These are phyloP conservation scores for Pyrus pyrifolia DNA, from an alignment of 306 rosid species.

Conservation along the genomic window DNA sequence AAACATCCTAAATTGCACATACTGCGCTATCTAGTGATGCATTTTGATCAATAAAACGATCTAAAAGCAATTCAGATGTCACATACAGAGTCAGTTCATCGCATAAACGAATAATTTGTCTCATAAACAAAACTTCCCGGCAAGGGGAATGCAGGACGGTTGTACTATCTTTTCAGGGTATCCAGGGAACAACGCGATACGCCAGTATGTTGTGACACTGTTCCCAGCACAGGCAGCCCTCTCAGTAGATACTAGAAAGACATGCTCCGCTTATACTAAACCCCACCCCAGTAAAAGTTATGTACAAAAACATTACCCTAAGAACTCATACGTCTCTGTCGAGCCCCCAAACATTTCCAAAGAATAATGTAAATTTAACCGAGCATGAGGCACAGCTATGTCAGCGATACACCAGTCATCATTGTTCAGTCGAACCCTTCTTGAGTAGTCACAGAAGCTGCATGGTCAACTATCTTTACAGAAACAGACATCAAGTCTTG, in stretches of 20 bases:
- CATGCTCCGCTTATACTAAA: constrained; percentile 33
- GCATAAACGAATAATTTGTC: constrained; percentile 32
- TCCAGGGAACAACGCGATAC: constrained; percentile 32
- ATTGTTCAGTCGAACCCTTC: constrained; percentile 27
- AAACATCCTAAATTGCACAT: not conserved
- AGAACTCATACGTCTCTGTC: constrained; percentile 45
- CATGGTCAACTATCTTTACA: constrained; percentile 40
- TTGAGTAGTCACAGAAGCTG: constrained; percentile 47
- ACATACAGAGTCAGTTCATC: constrained; percentile 29
- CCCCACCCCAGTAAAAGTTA: constrained; percentile 39
- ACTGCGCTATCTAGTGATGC: constrained; percentile 8
- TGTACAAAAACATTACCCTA: constrained; percentile 54
- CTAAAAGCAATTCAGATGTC: constrained; percentile 38
- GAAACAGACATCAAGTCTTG: constrained; percentile 14
- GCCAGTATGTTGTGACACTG: constrained; percentile 13
- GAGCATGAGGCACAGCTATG: constrained; percentile 33
- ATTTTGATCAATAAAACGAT: constrained; percentile 15
- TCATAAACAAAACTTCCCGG: constrained; percentile 57
- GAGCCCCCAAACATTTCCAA: constrained; percentile 45
- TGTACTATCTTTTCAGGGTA: constrained; percentile 28
- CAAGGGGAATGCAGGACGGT: constrained; percentile 27
- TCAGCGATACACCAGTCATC: constrained; percentile 39
- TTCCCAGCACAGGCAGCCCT: constrained; percentile 27
- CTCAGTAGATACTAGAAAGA: constrained; percentile 25
- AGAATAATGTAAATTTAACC: constrained; percentile 42